Conservation (phyloP, 345 rosid genomes). For the Eucalyptus victrix region DNA sequence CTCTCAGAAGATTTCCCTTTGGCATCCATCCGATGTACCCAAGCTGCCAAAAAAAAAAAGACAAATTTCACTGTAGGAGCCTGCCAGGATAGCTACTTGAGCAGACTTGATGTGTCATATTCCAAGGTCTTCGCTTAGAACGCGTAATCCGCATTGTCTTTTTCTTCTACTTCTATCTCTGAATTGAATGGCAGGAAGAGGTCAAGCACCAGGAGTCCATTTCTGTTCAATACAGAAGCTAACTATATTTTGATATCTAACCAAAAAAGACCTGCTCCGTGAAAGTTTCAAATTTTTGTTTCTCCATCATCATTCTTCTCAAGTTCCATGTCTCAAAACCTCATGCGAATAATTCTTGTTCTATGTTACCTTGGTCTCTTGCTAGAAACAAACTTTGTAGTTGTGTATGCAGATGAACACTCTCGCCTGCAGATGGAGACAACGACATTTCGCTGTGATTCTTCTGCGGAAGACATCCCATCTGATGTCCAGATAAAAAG, state of each 20-base stretch:
- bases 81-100: neutral
- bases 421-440: accelerated
- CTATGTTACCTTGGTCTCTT: neutral
- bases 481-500: neutral
- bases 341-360: neutral
- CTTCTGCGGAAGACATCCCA: neutral
- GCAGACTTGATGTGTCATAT: neutral
- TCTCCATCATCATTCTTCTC: neutral
- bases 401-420: neutral
- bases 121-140: neutral
- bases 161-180: neutral
- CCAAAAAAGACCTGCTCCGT: neutral
- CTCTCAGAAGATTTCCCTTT: neutral
- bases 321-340: neutral
- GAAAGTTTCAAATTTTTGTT: neutral
- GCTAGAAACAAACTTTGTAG: neutral
- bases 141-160: neutral
- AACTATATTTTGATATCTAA: neutral
- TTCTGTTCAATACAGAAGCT: neutral
- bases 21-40: neutral
- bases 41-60: neutral
- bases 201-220: neutral
- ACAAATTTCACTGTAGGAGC: accelerated
- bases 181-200: neutral
- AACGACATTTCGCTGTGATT: neutral